Percentiles rank a stretch among this genome's conserved stretches.
Evolutionary conservation across 768 basidiomycete genomes (phyloP).

Genomic region (Boletus reticuloceps): DNA sequence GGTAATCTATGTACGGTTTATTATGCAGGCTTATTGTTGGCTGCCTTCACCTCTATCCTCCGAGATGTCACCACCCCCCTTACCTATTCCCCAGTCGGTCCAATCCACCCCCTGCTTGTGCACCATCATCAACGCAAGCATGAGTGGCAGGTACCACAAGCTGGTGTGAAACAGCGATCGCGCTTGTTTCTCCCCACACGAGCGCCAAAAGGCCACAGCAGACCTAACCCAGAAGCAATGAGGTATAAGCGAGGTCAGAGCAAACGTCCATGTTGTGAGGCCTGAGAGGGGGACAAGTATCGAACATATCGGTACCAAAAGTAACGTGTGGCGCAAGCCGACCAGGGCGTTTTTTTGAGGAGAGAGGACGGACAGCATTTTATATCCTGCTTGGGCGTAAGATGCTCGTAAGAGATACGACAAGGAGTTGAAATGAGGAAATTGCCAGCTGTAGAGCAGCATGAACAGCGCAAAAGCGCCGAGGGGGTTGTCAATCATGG

Average conservation of each 20-base stretch:
- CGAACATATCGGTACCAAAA: slow-evolving; percentile 76
- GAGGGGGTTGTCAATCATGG: slow-evolving; percentile 76
- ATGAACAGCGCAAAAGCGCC: slow-evolving; percentile 78
- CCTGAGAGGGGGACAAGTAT: slow-evolving; percentile 85
- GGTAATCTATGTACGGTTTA: background rate
- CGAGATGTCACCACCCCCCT: background rate
- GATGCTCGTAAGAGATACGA: slow-evolving; percentile 81
- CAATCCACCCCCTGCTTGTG: slow-evolving; percentile 88
- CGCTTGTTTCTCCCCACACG: slow-evolving; percentile 74
- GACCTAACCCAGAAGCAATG: slow-evolving; percentile 68
- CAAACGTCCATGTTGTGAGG: slow-evolving; percentile 89
- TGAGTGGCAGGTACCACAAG: slow-evolving; percentile 87
- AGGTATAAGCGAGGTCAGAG: slow-evolving; percentile 69
- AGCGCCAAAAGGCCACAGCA: slow-evolving; percentile 74
- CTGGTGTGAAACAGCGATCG: slow-evolving; percentile 74
- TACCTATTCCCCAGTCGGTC: slow-evolving; percentile 46
- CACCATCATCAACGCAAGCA: slow-evolving; percentile 91
- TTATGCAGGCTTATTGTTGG: background rate
- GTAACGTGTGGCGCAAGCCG: slow-evolving; percentile 74
- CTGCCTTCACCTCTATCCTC: background rate
- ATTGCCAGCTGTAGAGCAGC: slow-evolving; percentile 95
- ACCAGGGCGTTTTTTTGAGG: slow-evolving; percentile 83
- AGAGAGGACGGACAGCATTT: slow-evolving; percentile 83
- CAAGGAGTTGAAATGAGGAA: slow-evolving; percentile 96
- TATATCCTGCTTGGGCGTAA: slow-evolving; percentile 92